Evolutionary conservation across 2,329 filamentous ascomycete genomes (phyloP).

Genomic region (Microsporum audouinii): DNA sequence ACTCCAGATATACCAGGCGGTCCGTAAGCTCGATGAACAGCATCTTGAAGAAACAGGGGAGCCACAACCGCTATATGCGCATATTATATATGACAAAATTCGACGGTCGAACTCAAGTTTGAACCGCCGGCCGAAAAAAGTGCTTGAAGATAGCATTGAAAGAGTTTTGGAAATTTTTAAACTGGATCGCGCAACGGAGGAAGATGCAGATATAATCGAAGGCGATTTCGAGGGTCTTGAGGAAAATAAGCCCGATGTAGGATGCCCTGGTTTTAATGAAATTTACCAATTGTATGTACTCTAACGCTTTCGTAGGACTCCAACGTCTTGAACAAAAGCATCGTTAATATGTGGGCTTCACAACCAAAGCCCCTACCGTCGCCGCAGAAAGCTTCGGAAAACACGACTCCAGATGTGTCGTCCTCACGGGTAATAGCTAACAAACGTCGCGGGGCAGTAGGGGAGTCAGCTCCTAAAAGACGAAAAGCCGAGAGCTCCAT

Average conservation of each 20-base stretch:
- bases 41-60: slow-evolving; percentile 41
- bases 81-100: slow-evolving; percentile 63
- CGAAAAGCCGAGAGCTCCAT: slow-evolving; percentile 47
- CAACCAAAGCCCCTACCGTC: slow-evolving; percentile 20
- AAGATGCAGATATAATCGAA: slow-evolving; percentile 40
- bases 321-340: slow-evolving; percentile 56
- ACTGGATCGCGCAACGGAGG: slow-evolving; percentile 48
- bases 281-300: slow-evolving; percentile 8
- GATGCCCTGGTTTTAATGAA: slow-evolving; percentile 12
- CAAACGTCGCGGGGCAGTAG: slow-evolving; percentile 51
- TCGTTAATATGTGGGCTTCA: slow-evolving; percentile 48
- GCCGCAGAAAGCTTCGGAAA: slow-evolving; percentile 21
- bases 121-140: slow-evolving; percentile 67
- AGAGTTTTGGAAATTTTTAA: slow-evolving; percentile 64
- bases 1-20: slow-evolving; percentile 58
- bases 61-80: slow-evolving; percentile 43
- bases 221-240: slow-evolving; percentile 42
- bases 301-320: slow-evolving; percentile 32
- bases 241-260: slow-evolving; percentile 22
- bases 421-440: slow-evolving; percentile 26
- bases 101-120: slow-evolving; percentile 78
- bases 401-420: slow-evolving; percentile 16
- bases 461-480: slow-evolving; percentile 56
- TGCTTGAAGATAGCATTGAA: slow-evolving; percentile 76
- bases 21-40: slow-evolving; percentile 63